Evolutionary conservation across 2,329 filamentous ascomycete genomes (phyloP), one percentile per base, ranked within the genome.

Genomic region (Cyphellophora europaea): DNA sequence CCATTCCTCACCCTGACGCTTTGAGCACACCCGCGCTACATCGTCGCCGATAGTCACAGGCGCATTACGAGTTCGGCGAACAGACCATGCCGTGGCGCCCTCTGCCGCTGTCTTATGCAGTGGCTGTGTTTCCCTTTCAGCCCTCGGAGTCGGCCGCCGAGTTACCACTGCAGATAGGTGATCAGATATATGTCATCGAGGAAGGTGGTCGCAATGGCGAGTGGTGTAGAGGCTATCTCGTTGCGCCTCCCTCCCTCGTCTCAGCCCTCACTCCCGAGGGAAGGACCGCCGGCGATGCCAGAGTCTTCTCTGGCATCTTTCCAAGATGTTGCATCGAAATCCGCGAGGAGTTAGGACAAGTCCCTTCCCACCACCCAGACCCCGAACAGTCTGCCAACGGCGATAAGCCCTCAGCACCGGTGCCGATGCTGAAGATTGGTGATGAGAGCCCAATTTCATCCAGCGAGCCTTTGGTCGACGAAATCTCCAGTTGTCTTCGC

Each of bases 251-350:
- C 13, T 94, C 87, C 49, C 67, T 98, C 55, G 74, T 98, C 40
- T 85, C 91, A 12, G 91, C 89, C 31, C 66, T 98, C 56, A 96
- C 87, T 8, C 89, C 82, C 42, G 78, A 82, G 51, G 89, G 87
- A 57, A 89, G 91, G 31, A 86, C 95, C 59, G 93, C 88, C 1
- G 77, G 96, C 19, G 89, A 96, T 63, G 87, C 89, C 40, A 79
- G 91, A 46, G 91, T 98, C 39, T 98, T 96, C 57, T 94, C 88
- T n/a, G 91, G 91, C 50, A 93, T 98, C 52, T 98, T 98, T 55
- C 91, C 91, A 8, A 75, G 83, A 47, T 91, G 81, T 57, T 98
- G 89, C 51, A 89, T 98, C 38, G 87, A 98, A 60, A 80, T 98
- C 40, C 79, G 89, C 47, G 91, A 98, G 63, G 78, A 94, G 36